These are phyloP conservation scores for Suhomyces coccinellae DNA, from an alignment of 1,139 yeast genomes.

Conservation along the genomic window DNA sequence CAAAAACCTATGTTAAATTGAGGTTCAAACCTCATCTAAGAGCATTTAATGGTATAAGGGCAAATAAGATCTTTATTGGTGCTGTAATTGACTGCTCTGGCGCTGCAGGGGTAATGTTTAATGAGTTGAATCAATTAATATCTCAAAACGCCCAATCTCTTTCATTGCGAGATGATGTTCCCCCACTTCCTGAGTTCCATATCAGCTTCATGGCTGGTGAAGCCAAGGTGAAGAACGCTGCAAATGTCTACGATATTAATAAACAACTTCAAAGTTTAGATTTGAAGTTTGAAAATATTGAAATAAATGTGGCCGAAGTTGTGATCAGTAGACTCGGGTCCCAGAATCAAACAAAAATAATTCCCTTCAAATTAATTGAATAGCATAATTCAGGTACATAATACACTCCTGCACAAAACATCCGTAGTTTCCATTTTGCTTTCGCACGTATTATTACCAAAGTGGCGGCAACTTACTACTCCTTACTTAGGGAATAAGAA, in stretches of 20 bases:
- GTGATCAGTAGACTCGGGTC: slow-evolving; percentile 1
- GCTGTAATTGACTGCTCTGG: slow-evolving; percentile 10
- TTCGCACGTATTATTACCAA: not conserved
- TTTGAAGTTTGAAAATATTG: slow-evolving; percentile 7
- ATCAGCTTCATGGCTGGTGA: slow-evolving; percentile 14
- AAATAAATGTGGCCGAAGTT: slow-evolving; percentile 8
- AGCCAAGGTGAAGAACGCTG: not conserved
- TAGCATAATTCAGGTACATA: not conserved
- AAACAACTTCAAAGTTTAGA: slow-evolving; percentile 5
- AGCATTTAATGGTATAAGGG: slow-evolving; percentile 6
- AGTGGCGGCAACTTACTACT: not conserved
- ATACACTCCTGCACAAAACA: not conserved
- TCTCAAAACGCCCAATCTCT: slow-evolving; percentile 10
- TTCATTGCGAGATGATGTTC: not conserved
- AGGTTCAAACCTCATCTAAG: slow-evolving; percentile 10
- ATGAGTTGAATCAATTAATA: slow-evolving; percentile 9
- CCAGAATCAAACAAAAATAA: not conserved
- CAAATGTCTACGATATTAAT: slow-evolving; percentile 3
- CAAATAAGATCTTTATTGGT: slow-evolving; percentile 13
- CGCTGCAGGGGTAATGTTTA: slow-evolving; percentile 6
- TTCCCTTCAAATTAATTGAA: not conserved
- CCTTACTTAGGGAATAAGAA: not conserved
- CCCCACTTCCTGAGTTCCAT: slow-evolving; percentile 8
- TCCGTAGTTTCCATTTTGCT: slow-evolving; percentile 1
- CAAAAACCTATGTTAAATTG: slow-evolving; percentile 10